Base-by-base conservation (phyloP, 2,329 filamentous ascomycete genomes). In the Pseudovirgaria hyperparasitica region DNA sequence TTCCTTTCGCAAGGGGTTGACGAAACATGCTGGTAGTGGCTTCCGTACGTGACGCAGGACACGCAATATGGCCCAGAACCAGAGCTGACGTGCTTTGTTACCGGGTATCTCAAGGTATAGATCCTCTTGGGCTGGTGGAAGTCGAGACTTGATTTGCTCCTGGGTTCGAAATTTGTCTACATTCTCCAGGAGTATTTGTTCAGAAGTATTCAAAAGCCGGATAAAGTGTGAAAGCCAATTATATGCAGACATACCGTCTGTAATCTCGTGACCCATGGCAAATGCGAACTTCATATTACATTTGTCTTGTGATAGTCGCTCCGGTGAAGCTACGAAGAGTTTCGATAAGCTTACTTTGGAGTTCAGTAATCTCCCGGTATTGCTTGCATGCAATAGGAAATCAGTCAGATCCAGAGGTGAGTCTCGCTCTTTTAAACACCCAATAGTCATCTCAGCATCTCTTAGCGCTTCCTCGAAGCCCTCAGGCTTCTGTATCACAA, bases 61-160 rank as follows among this genome's bases (percentile, higher is more conserved):
- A 12, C 58, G 44, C 6, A 57, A 49, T 6, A 65, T 48, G 5
- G 52, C 49, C 61, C 61, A 64, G 36, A 59, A 62, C 60, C 60
- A 64, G 25, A 59, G 45, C 38, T 54, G 47, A 12, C 54, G 40
- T 2, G 58, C 59, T 19, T 28, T 28, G 13, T 36, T 55, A 17
- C 57, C 57, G 2, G 40, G 23, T 1, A 61, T 45, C 1, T 33
- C 37, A 2, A 59, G 58, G 25, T 63, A 65, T 1, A 62, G 33
- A 12, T 60, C 57, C 43, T 65, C 61, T 41, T 65, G 60, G 2
- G 60, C 56, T 2, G 46, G 43, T 3, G 59, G 59, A 1, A 63
- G 40, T 11, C 41, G 42, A 5, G 22, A 23, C n/a, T 26, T 26
- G 4, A 62, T 40, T 5, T 29, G 31, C 2, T 39, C 29, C 3